Evolutionary conservation across 2,329 filamentous ascomycete genomes (phyloP).

Genomic region (Pseudocercospora macadamiae): DNA sequence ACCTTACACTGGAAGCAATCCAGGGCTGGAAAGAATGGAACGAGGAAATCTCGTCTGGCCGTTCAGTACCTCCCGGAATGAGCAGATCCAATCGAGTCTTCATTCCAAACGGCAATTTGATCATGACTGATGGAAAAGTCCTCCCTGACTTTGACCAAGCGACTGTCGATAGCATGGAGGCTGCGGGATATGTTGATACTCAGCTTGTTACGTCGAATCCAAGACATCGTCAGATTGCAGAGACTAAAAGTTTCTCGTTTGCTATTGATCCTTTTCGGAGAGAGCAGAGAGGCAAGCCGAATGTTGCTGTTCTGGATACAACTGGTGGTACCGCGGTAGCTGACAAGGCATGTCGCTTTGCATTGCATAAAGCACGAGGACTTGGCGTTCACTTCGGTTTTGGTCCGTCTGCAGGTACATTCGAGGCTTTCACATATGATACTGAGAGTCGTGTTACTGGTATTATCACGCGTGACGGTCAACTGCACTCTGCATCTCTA

Average conservation of each 20-base stretch:
- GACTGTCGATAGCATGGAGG: constrained; percentile 15
- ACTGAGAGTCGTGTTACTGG: constrained; percentile 1
- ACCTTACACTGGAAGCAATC: constrained; percentile 23
- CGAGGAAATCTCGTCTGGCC: constrained; percentile 14
- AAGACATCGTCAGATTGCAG: constrained; percentile 6
- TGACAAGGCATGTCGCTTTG: constrained; percentile 17
- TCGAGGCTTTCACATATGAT: neutral
- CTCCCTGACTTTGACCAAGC: constrained; percentile 12
- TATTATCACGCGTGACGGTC: constrained; percentile 42
- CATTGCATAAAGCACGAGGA: constrained; percentile 5
- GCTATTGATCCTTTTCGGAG: constrained; percentile 17
- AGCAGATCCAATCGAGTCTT: neutral
- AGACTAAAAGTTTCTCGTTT: constrained; percentile 10
- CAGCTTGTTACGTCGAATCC: constrained; percentile 12
- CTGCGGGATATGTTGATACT: constrained; percentile 9
- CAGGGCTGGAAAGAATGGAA: constrained; percentile 39
- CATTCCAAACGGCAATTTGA: constrained; percentile 9
- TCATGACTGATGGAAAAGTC: constrained; percentile 2
- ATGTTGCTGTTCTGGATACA: constrained; percentile 13
- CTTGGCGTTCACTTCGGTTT: neutral
- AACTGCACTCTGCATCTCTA: constrained; percentile 39
- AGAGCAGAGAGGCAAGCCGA: constrained; percentile 6
- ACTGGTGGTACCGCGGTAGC: constrained; percentile 18
- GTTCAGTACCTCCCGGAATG: constrained; percentile 8
- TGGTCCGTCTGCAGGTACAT: neutral